Evolutionary conservation across 441 rosid species (phyloP).

Genomic region (Populus hybrid): DNA sequence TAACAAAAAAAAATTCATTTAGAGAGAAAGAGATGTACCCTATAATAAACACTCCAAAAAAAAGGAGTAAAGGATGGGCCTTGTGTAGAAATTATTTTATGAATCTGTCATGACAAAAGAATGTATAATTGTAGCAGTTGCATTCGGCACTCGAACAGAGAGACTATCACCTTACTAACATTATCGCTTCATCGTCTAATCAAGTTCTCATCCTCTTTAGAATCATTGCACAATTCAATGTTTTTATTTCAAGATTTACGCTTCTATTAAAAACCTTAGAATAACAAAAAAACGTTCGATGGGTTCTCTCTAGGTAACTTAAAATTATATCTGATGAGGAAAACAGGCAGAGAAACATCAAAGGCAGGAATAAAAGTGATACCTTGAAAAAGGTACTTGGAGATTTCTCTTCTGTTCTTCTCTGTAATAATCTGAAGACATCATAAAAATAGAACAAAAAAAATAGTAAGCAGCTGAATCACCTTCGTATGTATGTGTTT

Average conservation of each 20-base stretch:
- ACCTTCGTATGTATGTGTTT: neutral
- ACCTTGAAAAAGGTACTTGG: constrained; percentile 15
- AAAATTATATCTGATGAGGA: neutral
- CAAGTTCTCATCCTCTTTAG: neutral
- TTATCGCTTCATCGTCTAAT: neutral
- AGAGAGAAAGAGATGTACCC: neutral
- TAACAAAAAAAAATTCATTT: neutral
- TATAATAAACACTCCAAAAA: neutral
- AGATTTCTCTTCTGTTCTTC: constrained; percentile 12
- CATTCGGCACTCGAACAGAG: neutral
- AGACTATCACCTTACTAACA: neutral
- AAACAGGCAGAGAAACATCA: neutral
- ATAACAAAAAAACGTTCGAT: too few relatives aligned
- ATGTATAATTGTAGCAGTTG: neutral
- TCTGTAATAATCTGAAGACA: neutral
- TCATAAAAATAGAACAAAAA: neutral
- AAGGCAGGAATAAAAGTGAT: neutral
- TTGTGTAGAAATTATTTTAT: neutral
- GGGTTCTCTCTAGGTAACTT: neutral
- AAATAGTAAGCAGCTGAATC: neutral
- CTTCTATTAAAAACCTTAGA: too few relatives aligned
- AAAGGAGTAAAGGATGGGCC: neutral
- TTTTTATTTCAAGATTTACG: neutral
- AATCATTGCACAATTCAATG: neutral
- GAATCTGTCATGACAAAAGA: neutral